Percentiles rank a stretch among this genome's conserved stretches.
These are phyloP conservation scores for Pseudonitzschia delicatissima DNA, from an alignment of 108 stramenopile species.

Conservation along the genomic window DNA sequence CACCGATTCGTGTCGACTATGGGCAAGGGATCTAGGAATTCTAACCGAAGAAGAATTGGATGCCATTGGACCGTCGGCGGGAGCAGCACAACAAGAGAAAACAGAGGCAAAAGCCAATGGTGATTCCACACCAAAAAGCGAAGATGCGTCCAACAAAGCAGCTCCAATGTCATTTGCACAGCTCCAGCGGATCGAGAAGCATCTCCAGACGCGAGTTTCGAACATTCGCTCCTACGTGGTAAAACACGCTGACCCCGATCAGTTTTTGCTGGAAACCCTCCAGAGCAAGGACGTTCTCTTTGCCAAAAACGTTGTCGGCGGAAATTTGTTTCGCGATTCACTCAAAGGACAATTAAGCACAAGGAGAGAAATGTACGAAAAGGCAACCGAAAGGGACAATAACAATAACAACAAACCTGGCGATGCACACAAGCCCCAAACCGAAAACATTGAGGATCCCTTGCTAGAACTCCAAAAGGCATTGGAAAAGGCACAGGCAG, in stretches of 20 bases:
- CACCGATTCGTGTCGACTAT: slow-evolving; percentile 41
- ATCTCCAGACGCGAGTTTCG: slow-evolving; percentile 56
- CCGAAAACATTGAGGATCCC: slow-evolving; percentile 10
- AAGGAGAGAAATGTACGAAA: not conserved
- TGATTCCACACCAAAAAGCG: not conserved
- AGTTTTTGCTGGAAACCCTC: slow-evolving; percentile 60
- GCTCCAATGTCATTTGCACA: slow-evolving; percentile 4
- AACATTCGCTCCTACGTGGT: slow-evolving; percentile 71
- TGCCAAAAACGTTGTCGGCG: not conserved
- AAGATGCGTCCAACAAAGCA: not conserved
- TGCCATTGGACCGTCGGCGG: not conserved
- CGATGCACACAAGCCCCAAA: slow-evolving; percentile 8
- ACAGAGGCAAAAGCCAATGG: not conserved
- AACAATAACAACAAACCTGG: not conserved
- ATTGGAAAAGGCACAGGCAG: slow-evolving; percentile 40
- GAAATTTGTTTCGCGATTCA: not conserved
- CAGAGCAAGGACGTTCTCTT: slow-evolving; percentile 43
- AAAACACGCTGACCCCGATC: slow-evolving; percentile 61
- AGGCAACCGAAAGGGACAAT: not conserved
- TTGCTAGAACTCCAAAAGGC: slow-evolving; percentile 18
- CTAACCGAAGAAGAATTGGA: slow-evolving; percentile 12
- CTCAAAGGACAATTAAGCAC: slow-evolving; percentile 5
- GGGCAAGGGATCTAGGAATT: slow-evolving; percentile 56
- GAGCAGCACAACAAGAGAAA: not conserved
- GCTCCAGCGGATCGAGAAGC: slow-evolving; percentile 45